Conservation (phyloP, 73 alveolate species). For the Diophrys appendiculata region DNA sequence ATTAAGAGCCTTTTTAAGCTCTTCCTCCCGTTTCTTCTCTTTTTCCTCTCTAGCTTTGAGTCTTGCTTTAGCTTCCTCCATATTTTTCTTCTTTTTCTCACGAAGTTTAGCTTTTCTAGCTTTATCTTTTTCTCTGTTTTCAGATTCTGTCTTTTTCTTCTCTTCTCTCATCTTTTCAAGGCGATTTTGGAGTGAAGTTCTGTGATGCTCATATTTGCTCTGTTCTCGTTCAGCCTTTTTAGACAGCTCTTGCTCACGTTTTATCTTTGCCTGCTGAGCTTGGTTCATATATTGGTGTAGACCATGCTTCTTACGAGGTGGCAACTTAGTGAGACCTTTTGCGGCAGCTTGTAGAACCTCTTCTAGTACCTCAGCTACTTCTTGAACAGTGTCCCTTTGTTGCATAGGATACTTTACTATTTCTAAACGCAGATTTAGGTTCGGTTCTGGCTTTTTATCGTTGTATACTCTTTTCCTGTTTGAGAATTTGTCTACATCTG, state of each 20-base stretch:
- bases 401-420: slow-evolving; percentile 27
- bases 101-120: neutral
- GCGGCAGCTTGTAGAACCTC: slow-evolving; percentile 17
- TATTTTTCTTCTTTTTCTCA: slow-evolving; percentile 16
- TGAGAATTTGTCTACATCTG: neutral
- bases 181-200: neutral
- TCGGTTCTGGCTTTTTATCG: slow-evolving; percentile 11
- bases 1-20: neutral
- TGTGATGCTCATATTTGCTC: neutral
- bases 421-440: slow-evolving; percentile 10
- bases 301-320: slow-evolving; percentile 16
- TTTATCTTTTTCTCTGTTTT: neutral
- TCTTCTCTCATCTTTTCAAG: slow-evolving; percentile 22
- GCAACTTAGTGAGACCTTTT: slow-evolving; percentile 11
- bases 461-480: slow-evolving; percentile 1
- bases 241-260: neutral
- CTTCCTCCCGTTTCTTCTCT: slow-evolving; percentile 8
- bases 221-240: neutral
- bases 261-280: neutral
- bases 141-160: neutral
- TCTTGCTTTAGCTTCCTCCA: slow-evolving; percentile 7
- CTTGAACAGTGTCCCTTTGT: slow-evolving; percentile 12
- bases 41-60: neutral
- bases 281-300: slow-evolving; percentile 8
- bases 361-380: slow-evolving; percentile 30